A percentile compares a stretch with the other conserved stretches of the same genome.
phyloP scores from a whole-genome alignment of 2,329 filamentous ascomycete genomes.

The Epichloe scottii region DNA sequence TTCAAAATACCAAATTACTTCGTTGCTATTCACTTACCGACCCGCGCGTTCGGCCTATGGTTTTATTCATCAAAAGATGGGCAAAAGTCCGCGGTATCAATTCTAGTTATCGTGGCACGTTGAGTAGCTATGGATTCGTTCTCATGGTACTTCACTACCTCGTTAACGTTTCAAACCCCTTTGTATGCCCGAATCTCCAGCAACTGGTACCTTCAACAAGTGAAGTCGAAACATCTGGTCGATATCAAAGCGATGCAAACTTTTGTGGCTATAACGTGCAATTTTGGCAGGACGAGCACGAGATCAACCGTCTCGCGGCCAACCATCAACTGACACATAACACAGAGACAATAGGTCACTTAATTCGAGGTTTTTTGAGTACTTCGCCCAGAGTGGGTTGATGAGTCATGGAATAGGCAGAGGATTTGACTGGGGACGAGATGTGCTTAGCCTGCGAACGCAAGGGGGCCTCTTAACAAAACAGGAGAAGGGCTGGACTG shows the following conservation, averaged over 20 bases:
- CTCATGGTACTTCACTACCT: conserved; percentile 88
- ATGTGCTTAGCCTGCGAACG: conserved; percentile 68
- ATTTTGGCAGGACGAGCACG: conserved; percentile 66
- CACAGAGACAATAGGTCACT: conserved; percentile 51
- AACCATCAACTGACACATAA: conserved; percentile 54
- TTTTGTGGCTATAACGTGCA: conserved; percentile 58
- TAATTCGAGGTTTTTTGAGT: conserved; percentile 82
- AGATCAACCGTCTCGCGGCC: conserved; percentile 49
- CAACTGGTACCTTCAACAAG: conserved; percentile 33
- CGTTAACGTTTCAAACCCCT: conserved; percentile 67
- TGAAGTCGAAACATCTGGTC: conserved; percentile 14
- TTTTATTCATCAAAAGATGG: conserved; percentile 85
- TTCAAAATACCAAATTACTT: conserved; percentile 74
- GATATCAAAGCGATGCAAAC: conserved; percentile 13
- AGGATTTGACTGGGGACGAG: conserved; percentile 68
- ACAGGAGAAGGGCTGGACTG: conserved; percentile 71
- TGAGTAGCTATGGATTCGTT: conserved; percentile 85
- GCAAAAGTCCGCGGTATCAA: conserved; percentile 78
- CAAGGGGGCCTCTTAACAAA: conserved; percentile 60
- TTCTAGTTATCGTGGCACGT: conserved; percentile 70
- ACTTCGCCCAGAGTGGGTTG: conserved; percentile 55
- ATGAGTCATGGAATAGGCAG: conserved; percentile 37
- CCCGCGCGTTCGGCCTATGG: conserved; percentile 60
- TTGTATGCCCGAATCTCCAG: conserved; percentile 77
- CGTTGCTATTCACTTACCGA: conserved; percentile 76